Evolutionary conservation across 2,329 filamentous ascomycete genomes (phyloP), one percentile per base, ranked within the genome.

Genomic region (Microsporum canis): DNA sequence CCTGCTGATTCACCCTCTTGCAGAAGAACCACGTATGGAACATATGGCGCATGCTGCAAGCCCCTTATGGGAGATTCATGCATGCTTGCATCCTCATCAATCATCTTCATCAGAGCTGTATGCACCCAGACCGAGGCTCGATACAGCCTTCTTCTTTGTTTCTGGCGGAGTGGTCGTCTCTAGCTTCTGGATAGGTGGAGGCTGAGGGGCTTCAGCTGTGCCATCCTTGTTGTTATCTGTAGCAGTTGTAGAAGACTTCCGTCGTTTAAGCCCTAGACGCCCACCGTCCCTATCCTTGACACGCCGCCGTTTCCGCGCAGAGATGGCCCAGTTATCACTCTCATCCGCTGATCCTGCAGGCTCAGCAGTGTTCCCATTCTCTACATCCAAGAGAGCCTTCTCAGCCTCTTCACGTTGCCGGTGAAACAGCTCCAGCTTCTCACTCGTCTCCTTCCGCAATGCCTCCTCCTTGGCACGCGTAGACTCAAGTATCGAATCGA

Each of bases 401-500:
- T 85, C 83, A 0, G 79, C 81, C 64, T 83, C 79, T 64, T 85
- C 82, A 63, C 82, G 82, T 66, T 82, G 80, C 63, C 77, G 78
- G 34, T 82, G 78, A 65, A 86, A 87, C 1, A 76, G 67, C 45
- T 84, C 82, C 8, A 87, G 71, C 67, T 83, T 80, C 64, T 84
- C 81, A 3, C 75, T 73, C 0, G 82, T 86, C 65, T 86, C 82
- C 65, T 78, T 81, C 66, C 77, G 80, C 51, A 85, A 76, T 3
- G 77, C 79, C 1, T 75, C 78, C 66, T 86, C 83, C 68, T 84
- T 76, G 27, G 78, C 79, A 31, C 82, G 76, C 31, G 80, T 81
- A 5, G 78, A 79, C 65, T 84, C 82, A 38, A 82, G 73, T 1
- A 86, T 75, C 0, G 80, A 81, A 63, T 85, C 78, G 2, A 80